A percentile compares a stretch with the other conserved stretches of the same genome.
Conservation (phyloP, 495 filamentous ascomycete species). For the Aspergillus bertholletiae region DNA sequence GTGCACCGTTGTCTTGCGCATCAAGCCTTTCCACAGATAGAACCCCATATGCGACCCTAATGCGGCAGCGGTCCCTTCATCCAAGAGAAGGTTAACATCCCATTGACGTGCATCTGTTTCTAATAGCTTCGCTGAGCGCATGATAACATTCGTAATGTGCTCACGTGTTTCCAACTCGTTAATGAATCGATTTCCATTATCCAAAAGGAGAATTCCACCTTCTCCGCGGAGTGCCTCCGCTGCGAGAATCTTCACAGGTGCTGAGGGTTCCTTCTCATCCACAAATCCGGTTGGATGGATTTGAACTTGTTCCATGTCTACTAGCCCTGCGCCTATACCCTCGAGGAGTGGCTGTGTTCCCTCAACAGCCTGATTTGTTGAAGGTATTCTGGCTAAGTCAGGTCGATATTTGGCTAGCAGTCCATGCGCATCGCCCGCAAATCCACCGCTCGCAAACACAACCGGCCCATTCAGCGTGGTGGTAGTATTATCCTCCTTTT, state of each 20-base stretch:
- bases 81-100: conserved; percentile 52
- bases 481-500: conserved; percentile 20
- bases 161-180: conserved; percentile 57
- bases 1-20: conserved; percentile 46
- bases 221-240: conserved; percentile 58
- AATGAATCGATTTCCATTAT: conserved; percentile 46
- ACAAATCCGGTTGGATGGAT: conserved; percentile 58
- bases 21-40: conserved; percentile 54
- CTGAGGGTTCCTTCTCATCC: conserved; percentile 36
- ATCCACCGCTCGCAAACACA: conserved; percentile 55
- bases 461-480: conserved; percentile 45
- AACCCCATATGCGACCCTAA: conserved; percentile 53
- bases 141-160: conserved; percentile 46
- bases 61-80: conserved; percentile 50
- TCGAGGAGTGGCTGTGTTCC: conserved; percentile 47
- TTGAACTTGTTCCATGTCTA: conserved; percentile 55
- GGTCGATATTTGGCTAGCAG: conserved; percentile 51
- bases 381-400: conserved; percentile 53
- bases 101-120: conserved; percentile 38
- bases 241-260: conserved; percentile 54
- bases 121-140: conserved; percentile 22
- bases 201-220: conserved; percentile 48
- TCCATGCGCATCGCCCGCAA: conserved; percentile 54
- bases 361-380: conserved; percentile 54
- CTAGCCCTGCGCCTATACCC: conserved; percentile 42